Base-by-base conservation (phyloP, 2,329 filamentous ascomycete genomes). In the Cadophora gregata region DNA sequence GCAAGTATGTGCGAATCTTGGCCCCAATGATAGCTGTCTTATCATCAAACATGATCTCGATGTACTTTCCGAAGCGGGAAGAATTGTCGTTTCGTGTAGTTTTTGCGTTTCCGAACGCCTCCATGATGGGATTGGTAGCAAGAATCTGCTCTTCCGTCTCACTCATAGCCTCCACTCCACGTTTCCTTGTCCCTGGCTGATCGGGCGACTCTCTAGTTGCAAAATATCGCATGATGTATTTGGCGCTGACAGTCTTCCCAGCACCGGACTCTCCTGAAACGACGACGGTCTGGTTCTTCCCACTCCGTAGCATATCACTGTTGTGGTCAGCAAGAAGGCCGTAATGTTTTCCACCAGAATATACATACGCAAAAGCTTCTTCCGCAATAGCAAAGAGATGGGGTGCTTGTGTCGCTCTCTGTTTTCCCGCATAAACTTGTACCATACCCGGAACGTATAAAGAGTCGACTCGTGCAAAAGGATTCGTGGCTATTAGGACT, bases 191-290 rank as follows among this genome's bases (percentile, higher is more conserved):
- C 59, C 91, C 90, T 19, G 93, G 90, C 78, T 94, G 92, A 75
- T 96, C 93, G 64, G 96, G 93, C 8, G 94, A 91, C 80, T 97
- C 96, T 86, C 96, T 90, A 51, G 96, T 99, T 70, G 96, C 96
- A 80, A 99, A 99, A 83, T 99, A 99, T 76, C 96, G 89, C 96
- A 99, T 99, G 79, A 99, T 98, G 81, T 99, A 98, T 83, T 99
- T 99, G 75, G 96, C 96, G 81, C 95, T 98, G 79, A 99, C 96
- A 5, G 96, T 99, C 84, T 99, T 99, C 77, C 96, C 96, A 71
- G 96, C 96, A 86, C 96, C 96, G 63, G 96, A 99, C 81, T 99
- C 96, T 79, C 96, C 96, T 42, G 96, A 99, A n/a, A 99, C 96
- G 63, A 99, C 96, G 70, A 99, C 93, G 47, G 96, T 99, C 83